phyloP scores from a whole-genome alignment of 345 rosid genomes.

The Trapa incisa region DNA sequence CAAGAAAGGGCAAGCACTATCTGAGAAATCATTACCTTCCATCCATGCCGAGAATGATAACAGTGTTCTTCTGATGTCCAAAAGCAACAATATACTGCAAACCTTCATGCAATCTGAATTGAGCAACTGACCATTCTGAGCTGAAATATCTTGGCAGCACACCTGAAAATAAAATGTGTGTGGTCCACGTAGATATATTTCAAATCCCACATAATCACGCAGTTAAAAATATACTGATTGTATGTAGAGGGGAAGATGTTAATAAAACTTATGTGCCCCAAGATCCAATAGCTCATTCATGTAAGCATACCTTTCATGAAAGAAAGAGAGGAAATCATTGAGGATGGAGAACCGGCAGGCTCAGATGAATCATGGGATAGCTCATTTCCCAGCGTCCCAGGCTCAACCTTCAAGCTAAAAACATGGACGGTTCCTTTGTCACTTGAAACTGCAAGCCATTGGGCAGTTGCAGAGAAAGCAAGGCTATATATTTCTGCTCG shows the following conservation, averaged over 20 bases:
- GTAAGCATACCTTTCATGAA: constrained; percentile 33
- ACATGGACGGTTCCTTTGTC: constrained; percentile 56
- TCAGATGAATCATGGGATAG: constrained; percentile 12
- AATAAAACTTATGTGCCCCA: background rate
- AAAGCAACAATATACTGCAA: constrained; percentile 35
- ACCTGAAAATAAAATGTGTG: constrained; percentile 19
- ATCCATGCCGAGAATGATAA: constrained; percentile 39
- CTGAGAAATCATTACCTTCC: constrained; percentile 29
- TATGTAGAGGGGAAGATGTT: background rate
- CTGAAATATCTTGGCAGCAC: constrained; percentile 47
- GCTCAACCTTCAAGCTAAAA: constrained; percentile 31
- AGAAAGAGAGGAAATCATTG: constrained; percentile 31
- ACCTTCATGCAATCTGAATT: constrained; percentile 35
- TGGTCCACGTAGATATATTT: background rate
- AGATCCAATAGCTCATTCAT: background rate
- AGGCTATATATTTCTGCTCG: constrained; percentile 52
- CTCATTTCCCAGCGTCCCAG: constrained; percentile 16
- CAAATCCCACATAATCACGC: background rate
- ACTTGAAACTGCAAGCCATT: constrained; percentile 49
- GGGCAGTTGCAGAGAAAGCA: constrained; percentile 36
- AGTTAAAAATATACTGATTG: background rate
- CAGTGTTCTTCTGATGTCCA: constrained; percentile 40
- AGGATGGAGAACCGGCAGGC: constrained; percentile 11
- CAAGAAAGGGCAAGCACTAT: background rate
- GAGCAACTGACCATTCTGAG: constrained; percentile 60